Percentiles rank a stretch among this genome's conserved stretches.
phyloP scores from a whole-genome alignment of 1,284 basidiomycete genomes.

The Ceraceosorus guamensis region DNA sequence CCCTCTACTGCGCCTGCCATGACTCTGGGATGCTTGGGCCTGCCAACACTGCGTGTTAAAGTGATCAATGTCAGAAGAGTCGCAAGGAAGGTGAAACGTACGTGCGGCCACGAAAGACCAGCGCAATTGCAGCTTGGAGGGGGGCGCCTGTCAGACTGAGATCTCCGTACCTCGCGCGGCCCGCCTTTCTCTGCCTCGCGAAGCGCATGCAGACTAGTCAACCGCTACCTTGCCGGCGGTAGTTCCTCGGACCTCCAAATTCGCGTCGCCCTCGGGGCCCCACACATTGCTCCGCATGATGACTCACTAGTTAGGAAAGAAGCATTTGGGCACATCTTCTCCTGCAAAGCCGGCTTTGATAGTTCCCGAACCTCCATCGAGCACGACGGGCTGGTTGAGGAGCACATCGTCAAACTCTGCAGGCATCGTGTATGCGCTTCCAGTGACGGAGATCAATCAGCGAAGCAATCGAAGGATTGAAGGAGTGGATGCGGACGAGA shows the following conservation, averaged over 20 bases:
- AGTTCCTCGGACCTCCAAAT: too few species aligned
- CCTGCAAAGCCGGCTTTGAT: constrained; percentile 48
- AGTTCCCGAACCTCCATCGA: constrained; percentile 44
- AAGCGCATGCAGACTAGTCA: too few species aligned
- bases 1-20: constrained; percentile 48
- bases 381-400: constrained; percentile 48
- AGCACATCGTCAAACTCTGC: constrained; percentile 46
- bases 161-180: too few species aligned
- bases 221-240: too few species aligned
- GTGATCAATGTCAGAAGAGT: background rate
- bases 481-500: too few species aligned
- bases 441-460: background rate
- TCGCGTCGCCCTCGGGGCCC: too few species aligned
- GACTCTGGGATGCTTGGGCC: constrained; percentile 43
- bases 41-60: constrained; percentile 25
- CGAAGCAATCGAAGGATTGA: too few species aligned
- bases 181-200: too few species aligned
- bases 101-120: background rate
- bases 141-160: too few species aligned
- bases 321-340: constrained; percentile 44
- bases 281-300: too few species aligned
- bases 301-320: constrained; percentile 39
- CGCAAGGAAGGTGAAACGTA: background rate
- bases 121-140: too few species aligned
- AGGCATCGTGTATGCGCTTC: constrained; percentile 12